Percentiles rank a stretch among this genome's conserved stretches.
Conservation (phyloP, 164 flowering plant species). For the Malania oleifera region DNA sequence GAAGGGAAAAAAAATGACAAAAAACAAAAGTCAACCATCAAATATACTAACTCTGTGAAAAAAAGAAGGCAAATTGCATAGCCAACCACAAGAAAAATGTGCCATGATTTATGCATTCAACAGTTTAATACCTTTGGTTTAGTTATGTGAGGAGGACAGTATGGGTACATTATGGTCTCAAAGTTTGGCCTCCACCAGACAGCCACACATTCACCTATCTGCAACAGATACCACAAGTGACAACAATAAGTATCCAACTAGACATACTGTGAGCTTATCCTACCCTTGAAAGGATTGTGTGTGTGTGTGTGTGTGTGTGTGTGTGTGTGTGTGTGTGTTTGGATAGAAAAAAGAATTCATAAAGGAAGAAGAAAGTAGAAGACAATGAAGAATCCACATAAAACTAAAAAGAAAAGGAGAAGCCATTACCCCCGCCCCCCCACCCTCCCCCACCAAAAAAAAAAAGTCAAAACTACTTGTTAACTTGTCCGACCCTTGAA, state of each 20-base stretch:
- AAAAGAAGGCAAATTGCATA: neutral
- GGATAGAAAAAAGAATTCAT: too few species aligned
- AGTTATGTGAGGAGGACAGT: conserved; percentile 96
- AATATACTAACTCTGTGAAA: neutral
- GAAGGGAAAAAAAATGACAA: neutral
- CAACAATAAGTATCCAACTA: neutral
- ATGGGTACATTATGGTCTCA: conserved; percentile 93
- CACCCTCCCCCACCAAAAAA: too few species aligned
- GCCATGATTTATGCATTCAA: neutral
- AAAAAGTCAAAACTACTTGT: too few species aligned
- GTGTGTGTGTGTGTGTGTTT: too few species aligned
- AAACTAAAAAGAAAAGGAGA: too few species aligned
- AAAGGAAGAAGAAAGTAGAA: too few species aligned
- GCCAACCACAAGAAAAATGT: neutral
- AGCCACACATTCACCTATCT: conserved; percentile 99
- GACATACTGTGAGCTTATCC: too few species aligned
- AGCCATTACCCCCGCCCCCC: too few species aligned
- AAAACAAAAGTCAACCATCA: neutral
- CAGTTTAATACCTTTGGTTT: conserved; percentile 73
- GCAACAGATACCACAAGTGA: conserved; percentile 14
- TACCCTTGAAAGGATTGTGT: too few species aligned
- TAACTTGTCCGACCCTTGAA: too few species aligned
- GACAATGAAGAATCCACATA: too few species aligned
- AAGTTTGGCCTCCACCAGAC: conserved; percentile 99
- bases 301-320: too few species aligned